Percentiles rank a stretch among this genome's conserved stretches.
Conservation (phyloP, 2,329 filamentous ascomycete species). For the Hypocreales sp. region DNA sequence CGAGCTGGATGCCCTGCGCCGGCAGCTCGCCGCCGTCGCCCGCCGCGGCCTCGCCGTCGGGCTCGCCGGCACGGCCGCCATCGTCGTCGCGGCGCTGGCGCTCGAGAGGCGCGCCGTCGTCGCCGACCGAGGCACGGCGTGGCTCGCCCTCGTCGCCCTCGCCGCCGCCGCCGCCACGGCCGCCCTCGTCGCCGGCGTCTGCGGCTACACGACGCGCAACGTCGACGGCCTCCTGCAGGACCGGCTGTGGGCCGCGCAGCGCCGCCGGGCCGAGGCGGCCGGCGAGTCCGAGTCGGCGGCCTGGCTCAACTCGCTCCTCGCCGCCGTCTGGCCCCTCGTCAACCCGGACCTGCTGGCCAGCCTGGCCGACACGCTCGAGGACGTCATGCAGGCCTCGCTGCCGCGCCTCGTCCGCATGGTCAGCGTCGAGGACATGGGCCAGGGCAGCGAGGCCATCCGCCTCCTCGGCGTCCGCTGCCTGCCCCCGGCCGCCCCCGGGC, state of each 20-base stretch:
- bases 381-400: constrained; percentile 66
- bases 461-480: constrained; percentile 60
- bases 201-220: constrained; percentile 45
- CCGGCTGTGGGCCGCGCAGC: constrained; percentile 52
- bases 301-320: constrained; percentile 56
- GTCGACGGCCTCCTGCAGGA: constrained; percentile 49
- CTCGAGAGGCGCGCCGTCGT: constrained; percentile 3
- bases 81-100: constrained; percentile 12
- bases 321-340: constrained; percentile 57
- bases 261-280: constrained; percentile 30
- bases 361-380: constrained; percentile 56
- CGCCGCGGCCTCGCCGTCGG: constrained; percentile 19
- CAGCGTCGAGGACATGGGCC: constrained; percentile 59
- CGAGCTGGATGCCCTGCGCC: constrained; percentile 25
- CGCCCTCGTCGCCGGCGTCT: constrained; percentile 28
- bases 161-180: constrained; percentile 12
- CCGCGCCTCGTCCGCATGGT: constrained; percentile 59
- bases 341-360: constrained; percentile 61
- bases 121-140: constrained; percentile 5
- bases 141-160: constrained; percentile 10
- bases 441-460: constrained; percentile 55
- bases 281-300: constrained; percentile 47
- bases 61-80: constrained; percentile 17
- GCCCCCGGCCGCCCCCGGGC: constrained; percentile 51
- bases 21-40: constrained; percentile 15